Percentiles rank a stretch among this genome's conserved stretches.
phyloP scores from a whole-genome alignment of 176 grass and related monocot genomes.

The Saccharum spontaneum region DNA sequence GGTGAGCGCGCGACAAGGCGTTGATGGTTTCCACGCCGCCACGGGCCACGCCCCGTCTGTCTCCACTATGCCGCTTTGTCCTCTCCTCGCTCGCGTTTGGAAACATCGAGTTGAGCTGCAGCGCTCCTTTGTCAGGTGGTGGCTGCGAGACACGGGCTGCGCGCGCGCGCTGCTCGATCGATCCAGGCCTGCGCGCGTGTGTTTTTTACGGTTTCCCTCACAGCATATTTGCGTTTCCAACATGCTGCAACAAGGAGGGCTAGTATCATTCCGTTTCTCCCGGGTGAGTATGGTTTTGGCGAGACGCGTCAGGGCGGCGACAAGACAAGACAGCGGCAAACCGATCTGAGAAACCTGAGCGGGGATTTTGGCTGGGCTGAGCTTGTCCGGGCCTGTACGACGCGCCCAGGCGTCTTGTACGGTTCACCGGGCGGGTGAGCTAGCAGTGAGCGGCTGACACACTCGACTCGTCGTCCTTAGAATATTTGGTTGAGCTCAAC shows the following conservation, averaged over 20 bases:
- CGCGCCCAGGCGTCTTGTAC: no score
- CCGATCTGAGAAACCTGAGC: slow-evolving; percentile 47
- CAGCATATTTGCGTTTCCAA: slow-evolving; percentile 24
- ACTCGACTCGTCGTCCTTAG: no score
- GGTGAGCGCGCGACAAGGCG: neutral
- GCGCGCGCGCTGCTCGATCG: neutral
- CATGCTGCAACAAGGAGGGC: slow-evolving; percentile 26
- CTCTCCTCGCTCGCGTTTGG: no score
- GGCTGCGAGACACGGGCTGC: neutral
- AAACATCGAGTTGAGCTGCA: no score
- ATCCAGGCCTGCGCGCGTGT: neutral
- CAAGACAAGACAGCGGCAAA: neutral
- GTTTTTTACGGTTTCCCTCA: neutral
- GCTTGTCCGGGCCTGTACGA: no score
- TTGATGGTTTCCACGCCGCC: slow-evolving; percentile 21
- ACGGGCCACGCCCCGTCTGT: no score
- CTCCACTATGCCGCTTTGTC: no score
- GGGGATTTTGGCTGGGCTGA: neutral
- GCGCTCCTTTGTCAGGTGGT: no score
- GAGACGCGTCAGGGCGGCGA: no score
- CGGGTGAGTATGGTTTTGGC: neutral
- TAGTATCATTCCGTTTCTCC: neutral
- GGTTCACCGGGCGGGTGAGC: no score
- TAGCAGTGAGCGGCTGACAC: no score
- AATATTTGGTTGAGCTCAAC: neutral